Base-by-base conservation (phyloP, 495 filamentous ascomycete genomes). In the Talaromyces adpressus region DNA sequence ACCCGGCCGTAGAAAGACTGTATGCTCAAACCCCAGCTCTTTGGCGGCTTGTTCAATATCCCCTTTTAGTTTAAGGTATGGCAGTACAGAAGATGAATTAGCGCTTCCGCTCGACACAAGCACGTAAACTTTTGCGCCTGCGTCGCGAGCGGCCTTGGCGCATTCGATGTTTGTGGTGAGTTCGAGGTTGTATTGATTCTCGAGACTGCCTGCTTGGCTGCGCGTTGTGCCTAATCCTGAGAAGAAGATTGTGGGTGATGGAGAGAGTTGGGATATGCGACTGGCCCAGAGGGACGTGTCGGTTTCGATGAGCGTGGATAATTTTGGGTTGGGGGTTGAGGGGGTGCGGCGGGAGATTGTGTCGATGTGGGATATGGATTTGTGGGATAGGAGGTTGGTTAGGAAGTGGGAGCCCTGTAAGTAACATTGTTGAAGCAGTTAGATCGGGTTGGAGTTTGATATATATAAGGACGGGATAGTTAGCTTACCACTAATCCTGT, bases 21-120 rank as follows among this genome's bases (percentile, higher is more conserved):
- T 86, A 58, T 87, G 82, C 47, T 90, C 86, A 68, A 96, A 96
- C 0, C 79, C 88, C 22, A 92, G 71, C 23, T 68, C 80, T 71
- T 86, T 83, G 32, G 93, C 79, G n/a, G 85, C 80, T 32, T 92
- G 87, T 68, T 96, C 92, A 36, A 93, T 82, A 68, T 91, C 88
- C 12, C 79, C 81, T 78, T 96, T 96, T 89, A 95, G 93, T 67
- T 83, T 80, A 3, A 74, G 57, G 69, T 93, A 92, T 0, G 84
- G 79, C 3, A 84, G 65, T 1, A 62, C 62, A 0, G 82, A 82
- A 12, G 74, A 66, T 14, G 81, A 79, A 41, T 70, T 78, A 0
- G 82, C 80, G 22, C 83, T 83, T 3, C 65, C 71, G 20, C 79
- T 76, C 0, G 89, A 91, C 41, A 91, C 79, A 62, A 93, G 81